Conservation (phyloP, 306 rosid species). For the Vicia villosa region DNA sequence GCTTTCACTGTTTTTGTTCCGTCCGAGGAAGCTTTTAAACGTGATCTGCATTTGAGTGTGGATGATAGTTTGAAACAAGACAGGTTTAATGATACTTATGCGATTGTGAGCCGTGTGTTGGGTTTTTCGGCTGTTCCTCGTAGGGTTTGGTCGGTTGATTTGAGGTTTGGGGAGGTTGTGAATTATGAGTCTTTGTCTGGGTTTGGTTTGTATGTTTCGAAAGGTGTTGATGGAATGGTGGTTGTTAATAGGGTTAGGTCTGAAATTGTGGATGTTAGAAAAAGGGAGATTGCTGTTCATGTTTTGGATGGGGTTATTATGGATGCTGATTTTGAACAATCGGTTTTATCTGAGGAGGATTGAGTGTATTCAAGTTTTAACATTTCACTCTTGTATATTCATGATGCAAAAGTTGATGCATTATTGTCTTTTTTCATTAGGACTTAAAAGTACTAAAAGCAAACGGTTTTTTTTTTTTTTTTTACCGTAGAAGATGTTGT, state of each 20-base stretch:
- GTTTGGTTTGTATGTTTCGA: slow-evolving; percentile 55
- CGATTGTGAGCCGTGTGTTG: slow-evolving; percentile 62
- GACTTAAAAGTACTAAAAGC: not conserved
- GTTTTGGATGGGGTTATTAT: slow-evolving; percentile 79
- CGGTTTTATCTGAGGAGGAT: slow-evolving; percentile 47
- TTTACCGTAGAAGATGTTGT: not conserved
- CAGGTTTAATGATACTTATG: slow-evolving; percentile 67
- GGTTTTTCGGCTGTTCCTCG: slow-evolving; percentile 82
- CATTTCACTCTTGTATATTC: slow-evolving; percentile 1
- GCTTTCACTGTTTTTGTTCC: slow-evolving; percentile 81
- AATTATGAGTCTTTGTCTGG: slow-evolving; percentile 79
- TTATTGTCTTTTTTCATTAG: not conserved
- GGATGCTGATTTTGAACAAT: slow-evolving; percentile 83
- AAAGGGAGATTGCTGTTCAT: slow-evolving; percentile 59
- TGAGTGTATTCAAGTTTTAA: not conserved
- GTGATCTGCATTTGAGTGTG: slow-evolving; percentile 54
- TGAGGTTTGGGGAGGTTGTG: slow-evolving; percentile 50
- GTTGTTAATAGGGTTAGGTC: slow-evolving; percentile 73
- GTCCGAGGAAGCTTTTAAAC: slow-evolving; percentile 73
- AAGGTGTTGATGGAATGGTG: slow-evolving; percentile 63
- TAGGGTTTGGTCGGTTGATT: slow-evolving; percentile 44
- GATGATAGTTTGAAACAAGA: slow-evolving; percentile 51
- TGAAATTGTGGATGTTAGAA: slow-evolving; percentile 57
- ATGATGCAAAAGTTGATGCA: not conserved
- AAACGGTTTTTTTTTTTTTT: not conserved